Conservation (phyloP, 768 basidiomycete species). For the Steccherinum ochraceum region DNA sequence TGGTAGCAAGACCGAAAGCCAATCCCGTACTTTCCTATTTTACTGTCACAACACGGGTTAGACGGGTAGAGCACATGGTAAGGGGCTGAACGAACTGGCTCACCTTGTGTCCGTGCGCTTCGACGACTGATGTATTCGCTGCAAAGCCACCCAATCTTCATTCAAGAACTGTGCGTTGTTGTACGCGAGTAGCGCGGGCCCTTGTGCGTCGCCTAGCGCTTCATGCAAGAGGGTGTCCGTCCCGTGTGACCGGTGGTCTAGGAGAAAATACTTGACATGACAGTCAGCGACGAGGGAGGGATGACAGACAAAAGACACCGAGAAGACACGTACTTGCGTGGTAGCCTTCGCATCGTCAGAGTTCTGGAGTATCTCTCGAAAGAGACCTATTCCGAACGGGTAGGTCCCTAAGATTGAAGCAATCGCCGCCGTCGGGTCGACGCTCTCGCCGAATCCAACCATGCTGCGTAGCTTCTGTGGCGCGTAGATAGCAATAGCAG, state of each 20-base stretch:
- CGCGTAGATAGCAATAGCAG: too few species aligned
- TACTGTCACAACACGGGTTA: slow-evolving; percentile 24
- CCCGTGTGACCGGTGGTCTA: slow-evolving; percentile 32
- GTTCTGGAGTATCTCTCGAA: slow-evolving; percentile 43
- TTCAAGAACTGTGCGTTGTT: slow-evolving; percentile 38
- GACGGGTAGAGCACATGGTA: background rate
- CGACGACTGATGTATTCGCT: slow-evolving; percentile 37
- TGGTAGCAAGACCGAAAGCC: slow-evolving; percentile 49
- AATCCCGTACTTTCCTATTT: slow-evolving; percentile 48
- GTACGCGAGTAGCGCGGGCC: slow-evolving; percentile 40
- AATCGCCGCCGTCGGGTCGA: slow-evolving; percentile 10
- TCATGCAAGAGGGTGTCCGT: slow-evolving; percentile 20
- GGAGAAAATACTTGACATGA: slow-evolving; percentile 31
- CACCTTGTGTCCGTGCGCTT: slow-evolving; percentile 40
- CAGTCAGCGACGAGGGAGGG: background rate
- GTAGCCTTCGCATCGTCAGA: slow-evolving; percentile 44
- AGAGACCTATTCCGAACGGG: slow-evolving; percentile 37
- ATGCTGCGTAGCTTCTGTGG: too few species aligned
- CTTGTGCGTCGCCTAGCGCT: slow-evolving; percentile 27
- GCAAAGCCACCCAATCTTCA: slow-evolving; percentile 39
- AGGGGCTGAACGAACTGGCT: slow-evolving; percentile 10
- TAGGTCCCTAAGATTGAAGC: slow-evolving; percentile 33
- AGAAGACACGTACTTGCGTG: slow-evolving; percentile 27
- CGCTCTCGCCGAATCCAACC: slow-evolving; percentile 6
- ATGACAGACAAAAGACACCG: too few species aligned